Percentiles rank a stretch among this genome's conserved stretches.
Evolutionary conservation across 2,329 filamentous ascomycete species (phyloP).

Genomic region (Colletotrichum sp.): DNA sequence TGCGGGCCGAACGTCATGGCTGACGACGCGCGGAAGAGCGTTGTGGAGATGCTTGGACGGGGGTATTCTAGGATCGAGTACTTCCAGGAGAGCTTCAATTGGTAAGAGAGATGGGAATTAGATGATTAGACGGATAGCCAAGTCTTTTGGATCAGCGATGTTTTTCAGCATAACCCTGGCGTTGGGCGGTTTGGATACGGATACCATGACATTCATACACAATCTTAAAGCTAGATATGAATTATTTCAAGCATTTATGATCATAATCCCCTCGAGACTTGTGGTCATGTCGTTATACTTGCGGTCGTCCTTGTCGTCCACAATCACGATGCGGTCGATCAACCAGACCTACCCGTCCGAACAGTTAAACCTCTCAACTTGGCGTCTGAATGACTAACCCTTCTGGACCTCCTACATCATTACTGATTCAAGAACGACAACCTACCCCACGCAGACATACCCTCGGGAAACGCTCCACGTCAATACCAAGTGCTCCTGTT

Average conservation of each 20-base stretch:
- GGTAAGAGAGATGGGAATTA: constrained; percentile 29
- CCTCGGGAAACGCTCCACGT: neutral
- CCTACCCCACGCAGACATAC: neutral
- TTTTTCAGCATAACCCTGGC: neutral
- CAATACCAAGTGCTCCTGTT: neutral
- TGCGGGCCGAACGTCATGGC: constrained; percentile 51
- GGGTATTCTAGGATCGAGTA: constrained; percentile 38
- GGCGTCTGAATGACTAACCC: too few species aligned
- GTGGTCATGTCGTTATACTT: neutral
- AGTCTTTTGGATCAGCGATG: neutral
- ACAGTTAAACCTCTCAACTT: neutral
- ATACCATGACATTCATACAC: neutral
- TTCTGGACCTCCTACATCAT: too few species aligned
- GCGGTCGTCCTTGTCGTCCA: neutral
- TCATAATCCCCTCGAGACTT: rapidly evolving
- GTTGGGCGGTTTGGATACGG: neutral
- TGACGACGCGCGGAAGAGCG: constrained; percentile 44
- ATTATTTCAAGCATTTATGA: neutral
- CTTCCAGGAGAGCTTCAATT: constrained; percentile 49
- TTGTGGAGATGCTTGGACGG: constrained; percentile 33
- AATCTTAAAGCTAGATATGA: neutral
- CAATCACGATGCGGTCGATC: rapidly evolving
- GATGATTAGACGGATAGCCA: neutral
- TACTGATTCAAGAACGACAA: neutral
- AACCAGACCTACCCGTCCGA: neutral